Evolutionary conservation across 345 rosid species (phyloP).

Genomic region (Gossypium rotundifolium): DNA sequence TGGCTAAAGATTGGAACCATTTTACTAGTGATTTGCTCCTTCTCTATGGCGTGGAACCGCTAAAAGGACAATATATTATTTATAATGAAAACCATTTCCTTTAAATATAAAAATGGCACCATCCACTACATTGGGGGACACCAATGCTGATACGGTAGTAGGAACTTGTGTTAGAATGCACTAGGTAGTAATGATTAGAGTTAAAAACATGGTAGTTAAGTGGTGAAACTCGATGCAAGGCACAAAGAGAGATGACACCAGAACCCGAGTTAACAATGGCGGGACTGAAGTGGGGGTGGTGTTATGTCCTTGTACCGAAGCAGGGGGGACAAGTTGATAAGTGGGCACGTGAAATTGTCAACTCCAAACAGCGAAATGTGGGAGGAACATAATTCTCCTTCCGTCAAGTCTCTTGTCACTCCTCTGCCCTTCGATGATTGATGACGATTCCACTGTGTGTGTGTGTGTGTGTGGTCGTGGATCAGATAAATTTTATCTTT

Average conservation of each 20-base stretch:
- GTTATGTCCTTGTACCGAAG: neutral
- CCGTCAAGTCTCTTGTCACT: neutral
- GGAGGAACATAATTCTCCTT: neutral
- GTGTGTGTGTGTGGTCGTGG: neutral
- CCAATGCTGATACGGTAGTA: too few species aligned
- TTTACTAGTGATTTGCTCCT: neutral
- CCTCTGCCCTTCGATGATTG: neutral
- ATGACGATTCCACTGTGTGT: neutral
- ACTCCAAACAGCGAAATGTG: neutral
- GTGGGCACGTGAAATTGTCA: neutral
- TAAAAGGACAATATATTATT: neutral
- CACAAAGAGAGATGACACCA: too few species aligned
- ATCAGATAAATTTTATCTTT: neutral
- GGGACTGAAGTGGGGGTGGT: neutral
- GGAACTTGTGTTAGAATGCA: too few species aligned
- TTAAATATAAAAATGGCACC: neutral
- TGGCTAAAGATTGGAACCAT: neutral
- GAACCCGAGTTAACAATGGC: too few species aligned
- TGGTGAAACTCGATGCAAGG: too few species aligned
- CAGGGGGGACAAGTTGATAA: neutral
- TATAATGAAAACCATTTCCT: neutral
- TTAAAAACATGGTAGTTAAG: too few species aligned
- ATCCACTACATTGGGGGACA: too few species aligned
- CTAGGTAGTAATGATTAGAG: too few species aligned
- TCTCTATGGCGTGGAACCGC: neutral